Evolutionary conservation across 1,284 basidiomycete genomes (phyloP), one percentile per base, ranked within the genome.

Genomic region (Sanguinoderma infundibulare): DNA sequence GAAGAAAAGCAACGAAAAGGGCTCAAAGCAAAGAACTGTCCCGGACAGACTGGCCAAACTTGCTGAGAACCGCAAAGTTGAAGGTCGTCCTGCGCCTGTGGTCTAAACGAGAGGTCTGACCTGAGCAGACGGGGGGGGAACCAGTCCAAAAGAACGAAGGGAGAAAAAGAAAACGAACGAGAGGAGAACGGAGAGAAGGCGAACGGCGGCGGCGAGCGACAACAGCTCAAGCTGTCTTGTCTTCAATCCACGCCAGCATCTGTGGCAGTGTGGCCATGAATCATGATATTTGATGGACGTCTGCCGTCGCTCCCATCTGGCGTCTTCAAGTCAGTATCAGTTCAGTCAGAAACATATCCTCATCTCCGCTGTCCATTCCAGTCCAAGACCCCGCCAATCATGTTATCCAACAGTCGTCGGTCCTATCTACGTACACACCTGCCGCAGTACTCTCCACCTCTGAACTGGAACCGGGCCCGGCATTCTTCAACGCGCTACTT

Each of bases 91-190:
- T 72, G 77, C 75, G 74, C 74, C 73, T 72, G 63, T 70, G 69
- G 69, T 69, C 62, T 61, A 66, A 67, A 62, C 60, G 57, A 67
- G 60, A 47, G 69, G 73, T 69, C 74, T 75, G 73, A 73, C 75
- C 72, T 72, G 64, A 76, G 80, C 77, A 78, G 69, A 76, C 67
- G 72, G 69, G 59, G 71, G 72, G 69, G 59, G 71, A 75, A 77
- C 79, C 79, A 68, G 80, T 77, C 82, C 78, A 71, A 72, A 70
- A 64, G 61, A 72, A 62, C 53, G 51, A 42, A 57, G 66, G 73
- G 69, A 62, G 63, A 62, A 61, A 63, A 67, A 71, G 47, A 35
- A 57, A 61, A 65, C 51, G 47, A 39, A 55, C 68, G 35, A 72
- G 70, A 63, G 64, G 62, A 63, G 65, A 68, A 71, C 56, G 47